phyloP scores from a whole-genome alignment of 2,329 filamentous ascomycete species.

The Phialemoniopsis sp. region DNA sequence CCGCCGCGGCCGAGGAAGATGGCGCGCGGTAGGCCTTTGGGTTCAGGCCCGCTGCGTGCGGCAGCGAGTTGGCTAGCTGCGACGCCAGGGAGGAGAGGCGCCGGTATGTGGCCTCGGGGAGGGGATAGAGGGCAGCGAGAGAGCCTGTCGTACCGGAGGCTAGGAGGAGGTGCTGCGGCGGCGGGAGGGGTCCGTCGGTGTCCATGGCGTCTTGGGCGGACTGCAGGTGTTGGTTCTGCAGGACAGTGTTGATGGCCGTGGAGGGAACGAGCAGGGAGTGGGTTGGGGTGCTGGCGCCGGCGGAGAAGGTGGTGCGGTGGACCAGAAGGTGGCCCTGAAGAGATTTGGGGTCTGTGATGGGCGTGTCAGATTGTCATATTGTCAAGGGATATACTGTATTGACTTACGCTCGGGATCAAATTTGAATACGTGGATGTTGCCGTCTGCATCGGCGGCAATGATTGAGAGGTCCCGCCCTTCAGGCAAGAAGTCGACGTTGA shows the following conservation, averaged over 20 bases:
- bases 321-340: slow-evolving; percentile 84
- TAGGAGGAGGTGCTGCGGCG: slow-evolving; percentile 55
- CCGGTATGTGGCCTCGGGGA: slow-evolving; percentile 78
- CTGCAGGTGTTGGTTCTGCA: slow-evolving; percentile 12
- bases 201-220: slow-evolving; percentile 17
- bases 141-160: slow-evolving; percentile 68
- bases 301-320: slow-evolving; percentile 82
- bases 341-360: slow-evolving; percentile 75
- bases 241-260: slow-evolving; percentile 27
- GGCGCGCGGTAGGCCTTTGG: slow-evolving; percentile 69
- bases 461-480: slow-evolving; percentile 80
- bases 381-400: background rate
- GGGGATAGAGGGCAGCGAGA: slow-evolving; percentile 70
- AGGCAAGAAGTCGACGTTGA: slow-evolving; percentile 84
- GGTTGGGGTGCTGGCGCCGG: slow-evolving; percentile 72
- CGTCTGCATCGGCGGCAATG: slow-evolving; percentile 77
- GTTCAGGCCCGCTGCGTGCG: slow-evolving; percentile 77
- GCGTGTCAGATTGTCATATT: slow-evolving; percentile 2
- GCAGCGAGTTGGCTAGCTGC: slow-evolving; percentile 72
- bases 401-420: slow-evolving; percentile 89
- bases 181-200: slow-evolving; percentile 7
- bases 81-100: slow-evolving; percentile 77
- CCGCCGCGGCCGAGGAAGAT: slow-evolving; percentile 35
- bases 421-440: slow-evolving; percentile 83
- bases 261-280: slow-evolving; percentile 73